These are phyloP conservation scores for Triglochin maritima DNA, from an alignment of 106 monocot species.

Conservation along the genomic window DNA sequence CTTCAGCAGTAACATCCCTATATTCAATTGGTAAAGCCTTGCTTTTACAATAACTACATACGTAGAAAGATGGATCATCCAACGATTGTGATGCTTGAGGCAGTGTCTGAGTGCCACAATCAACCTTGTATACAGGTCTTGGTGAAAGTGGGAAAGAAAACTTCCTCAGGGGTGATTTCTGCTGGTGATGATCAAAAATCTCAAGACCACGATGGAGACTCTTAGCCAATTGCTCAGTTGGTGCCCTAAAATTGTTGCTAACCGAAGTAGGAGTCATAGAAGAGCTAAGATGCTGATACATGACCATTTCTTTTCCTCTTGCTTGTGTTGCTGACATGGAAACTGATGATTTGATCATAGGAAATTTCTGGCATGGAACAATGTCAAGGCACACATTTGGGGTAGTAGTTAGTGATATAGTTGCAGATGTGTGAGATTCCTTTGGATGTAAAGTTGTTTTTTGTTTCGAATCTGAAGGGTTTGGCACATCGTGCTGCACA, in stretches of 20 bases:
- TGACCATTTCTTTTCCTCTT: conserved; percentile 12
- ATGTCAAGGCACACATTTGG: conserved; percentile 17
- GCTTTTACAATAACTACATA: conserved; percentile 49
- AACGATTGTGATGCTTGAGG: conserved; percentile 23
- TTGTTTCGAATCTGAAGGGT: too few species aligned
- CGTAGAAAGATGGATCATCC: conserved; percentile 33
- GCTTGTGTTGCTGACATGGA: conserved; percentile 42
- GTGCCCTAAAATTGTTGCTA: conserved; percentile 18
- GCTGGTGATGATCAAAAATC: conserved; percentile 44
- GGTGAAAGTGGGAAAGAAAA: conserved; percentile 51
- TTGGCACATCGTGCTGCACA: too few species aligned
- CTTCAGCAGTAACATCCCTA: conserved; percentile 22
- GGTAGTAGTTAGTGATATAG: conserved; percentile 1
- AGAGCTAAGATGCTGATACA: conserved; percentile 9
- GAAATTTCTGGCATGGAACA: conserved; percentile 26
- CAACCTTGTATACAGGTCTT: conserved; percentile 45
- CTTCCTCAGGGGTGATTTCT: conserved; percentile 32
- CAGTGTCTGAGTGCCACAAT: conserved; percentile 52
- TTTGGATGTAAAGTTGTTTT: background rate
- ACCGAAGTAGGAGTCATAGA: conserved; percentile 19
- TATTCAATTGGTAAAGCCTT: conserved; percentile 25
- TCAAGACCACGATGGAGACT: conserved; percentile 77
- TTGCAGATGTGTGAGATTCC: background rate
- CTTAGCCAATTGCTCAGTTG: conserved; percentile 54
- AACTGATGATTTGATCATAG: conserved; percentile 18